Percentiles rank a stretch among this genome's conserved stretches.
These are phyloP conservation scores for Thalassiosira ordinaria DNA, from an alignment of 352 stramenopile genomes.

Conservation along the genomic window DNA sequence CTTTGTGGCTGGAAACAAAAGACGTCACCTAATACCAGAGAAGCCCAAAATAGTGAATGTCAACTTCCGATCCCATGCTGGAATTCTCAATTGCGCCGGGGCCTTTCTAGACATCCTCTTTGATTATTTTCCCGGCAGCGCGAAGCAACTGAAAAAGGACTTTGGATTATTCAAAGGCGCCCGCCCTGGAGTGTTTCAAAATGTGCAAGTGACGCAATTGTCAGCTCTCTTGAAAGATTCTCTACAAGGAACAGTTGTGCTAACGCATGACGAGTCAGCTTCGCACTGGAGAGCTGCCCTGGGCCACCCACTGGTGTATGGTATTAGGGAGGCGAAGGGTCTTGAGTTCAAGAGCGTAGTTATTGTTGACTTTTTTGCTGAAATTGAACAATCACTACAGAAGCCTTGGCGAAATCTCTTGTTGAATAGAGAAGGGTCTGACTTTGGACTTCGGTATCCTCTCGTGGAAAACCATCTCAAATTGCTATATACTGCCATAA, in stretches of 20 bases:
- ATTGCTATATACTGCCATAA: slow-evolving; percentile 77
- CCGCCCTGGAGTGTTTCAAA: slow-evolving; percentile 61
- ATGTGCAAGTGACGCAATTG: slow-evolving; percentile 42
- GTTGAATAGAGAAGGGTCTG: slow-evolving; percentile 37
- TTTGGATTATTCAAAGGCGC: slow-evolving; percentile 65
- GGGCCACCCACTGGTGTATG: slow-evolving; percentile 44
- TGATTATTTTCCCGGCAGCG: slow-evolving; percentile 56
- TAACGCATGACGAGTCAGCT: slow-evolving; percentile 55
- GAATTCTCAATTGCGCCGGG: slow-evolving; percentile 54
- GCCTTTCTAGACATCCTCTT: slow-evolving; percentile 61
- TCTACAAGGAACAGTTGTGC: slow-evolving; percentile 54
- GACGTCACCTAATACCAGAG: slow-evolving; percentile 52
- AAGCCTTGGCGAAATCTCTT: slow-evolving; percentile 67
- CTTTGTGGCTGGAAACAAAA: slow-evolving; percentile 48
- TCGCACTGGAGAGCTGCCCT: slow-evolving; percentile 37
- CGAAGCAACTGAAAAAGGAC: slow-evolving; percentile 64
- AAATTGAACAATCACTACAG: slow-evolving; percentile 46
- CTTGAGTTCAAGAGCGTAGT: slow-evolving; percentile 78
- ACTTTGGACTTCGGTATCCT: slow-evolving; percentile 45
- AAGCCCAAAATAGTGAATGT: slow-evolving; percentile 62
- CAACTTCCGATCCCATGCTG: slow-evolving; percentile 69
- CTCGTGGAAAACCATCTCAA: slow-evolving; percentile 77
- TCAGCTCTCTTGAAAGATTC: slow-evolving; percentile 48
- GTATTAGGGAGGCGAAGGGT: slow-evolving; percentile 72
- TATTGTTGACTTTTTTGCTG: slow-evolving; percentile 77